Base-by-base conservation (phyloP, 441 rosid genomes). In the Eruca vesicaria region DNA sequence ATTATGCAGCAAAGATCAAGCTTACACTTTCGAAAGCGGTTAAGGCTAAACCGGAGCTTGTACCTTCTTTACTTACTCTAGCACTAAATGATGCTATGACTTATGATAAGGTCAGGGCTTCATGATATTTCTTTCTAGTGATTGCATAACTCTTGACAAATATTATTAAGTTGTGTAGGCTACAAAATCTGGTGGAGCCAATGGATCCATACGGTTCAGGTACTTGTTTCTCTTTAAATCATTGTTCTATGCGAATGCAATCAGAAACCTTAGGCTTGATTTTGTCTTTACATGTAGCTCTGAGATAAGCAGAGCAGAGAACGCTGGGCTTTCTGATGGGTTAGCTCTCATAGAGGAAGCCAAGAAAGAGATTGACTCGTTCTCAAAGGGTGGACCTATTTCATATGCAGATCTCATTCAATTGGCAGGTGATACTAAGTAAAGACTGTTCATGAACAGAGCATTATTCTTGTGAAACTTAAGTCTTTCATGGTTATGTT, bases 191-290 rank as follows among this genome's bases (percentile, higher is more conserved):
- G 98, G 97, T 10, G 98, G 97, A 32, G 86, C 98, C 57, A 94
- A 94, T 84, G 97, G 97, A 81, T 94, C 98, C 26, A 78, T 92
- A 72, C 86, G 92, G 31, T 84, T 94, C 83, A 89, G 97, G 98
- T 90, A 88, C 69, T 72, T 64, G 72, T 67, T 71, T 11, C 18
- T 69, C 36, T 56, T 68, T 7, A 23, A n/a, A 55, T 36, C 9
- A 56, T n/a, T 38, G 56, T 57, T 28, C 43, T 63, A 21, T 75
- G 66, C 52, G 57, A 57, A 57, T 53, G 60, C 15, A 62, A 36
- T 29, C 16, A 66, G 68, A 64, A 28, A 31, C 12, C 0, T 48
- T 50, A 45, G 4, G 21, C 7, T 63, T 63, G 23, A 15, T 52
- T 23, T 45, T 64, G 7, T 59, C 77, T 56, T n/a, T 74, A 73